Evolutionary conservation across 257 asterid species (phyloP).

Genomic region (Euphrasia confusa): DNA sequence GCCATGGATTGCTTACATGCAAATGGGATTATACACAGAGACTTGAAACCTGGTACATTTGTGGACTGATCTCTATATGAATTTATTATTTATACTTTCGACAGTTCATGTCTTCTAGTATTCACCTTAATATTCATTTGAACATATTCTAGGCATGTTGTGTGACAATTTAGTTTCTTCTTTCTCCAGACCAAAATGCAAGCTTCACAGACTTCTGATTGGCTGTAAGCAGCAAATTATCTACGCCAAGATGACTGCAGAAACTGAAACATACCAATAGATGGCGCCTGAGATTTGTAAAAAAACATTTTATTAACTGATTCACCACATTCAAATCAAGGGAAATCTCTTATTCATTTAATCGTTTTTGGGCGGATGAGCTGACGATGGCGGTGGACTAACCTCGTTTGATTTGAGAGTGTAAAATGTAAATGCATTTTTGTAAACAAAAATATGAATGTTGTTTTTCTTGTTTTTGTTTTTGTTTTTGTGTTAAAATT

Average conservation of each 20-base stretch:
- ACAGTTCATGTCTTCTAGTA: constrained; percentile 13
- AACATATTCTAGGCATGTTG: background rate
- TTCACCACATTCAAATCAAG: background rate
- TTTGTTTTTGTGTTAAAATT: background rate
- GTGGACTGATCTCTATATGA: constrained; percentile 32
- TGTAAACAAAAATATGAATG: background rate
- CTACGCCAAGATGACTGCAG: constrained; percentile 97
- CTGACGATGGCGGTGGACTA: constrained; percentile 39
- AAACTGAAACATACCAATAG: constrained; percentile 98
- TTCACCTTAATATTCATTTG: constrained; percentile 10
- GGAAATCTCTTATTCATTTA: background rate
- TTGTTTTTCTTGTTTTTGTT: background rate
- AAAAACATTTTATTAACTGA: background rate
- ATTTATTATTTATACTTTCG: constrained; percentile 19
- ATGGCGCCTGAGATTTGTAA: constrained; percentile 95
- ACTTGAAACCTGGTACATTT: constrained; percentile 85
- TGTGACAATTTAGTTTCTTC: constrained; percentile 49
- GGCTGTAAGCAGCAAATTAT: constrained; percentile 90
- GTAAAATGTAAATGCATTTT: background rate
- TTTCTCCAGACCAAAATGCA: constrained; percentile 97
- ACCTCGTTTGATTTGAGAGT: constrained; percentile 30
- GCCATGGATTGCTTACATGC: constrained; percentile 97
- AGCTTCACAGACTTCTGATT: constrained; percentile 89
- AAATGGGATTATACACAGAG: constrained; percentile 92
- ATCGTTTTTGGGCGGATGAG: constrained; percentile 43